These are phyloP conservation scores for Curvularia sp. DNA, from an alignment of 2,329 filamentous ascomycete genomes.

Conservation along the genomic window DNA sequence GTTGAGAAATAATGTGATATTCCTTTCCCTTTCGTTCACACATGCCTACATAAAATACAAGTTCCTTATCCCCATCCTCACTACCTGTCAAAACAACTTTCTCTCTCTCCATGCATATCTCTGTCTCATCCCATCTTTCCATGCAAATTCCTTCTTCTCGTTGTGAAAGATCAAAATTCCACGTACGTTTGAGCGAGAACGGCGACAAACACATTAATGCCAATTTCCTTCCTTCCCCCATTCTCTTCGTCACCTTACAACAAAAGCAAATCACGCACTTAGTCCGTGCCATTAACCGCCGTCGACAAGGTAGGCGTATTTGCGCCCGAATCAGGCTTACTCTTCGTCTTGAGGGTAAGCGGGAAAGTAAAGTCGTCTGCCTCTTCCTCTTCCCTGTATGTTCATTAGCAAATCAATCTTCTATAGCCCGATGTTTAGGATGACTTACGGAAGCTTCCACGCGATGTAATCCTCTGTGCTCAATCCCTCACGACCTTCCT, in stretches of 20 bases:
- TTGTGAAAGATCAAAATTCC: too few relatives aligned
- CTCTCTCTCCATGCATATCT: too few relatives aligned
- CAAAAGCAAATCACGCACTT: constrained; percentile 6
- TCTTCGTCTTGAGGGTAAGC: constrained; percentile 66
- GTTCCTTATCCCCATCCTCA: too few relatives aligned
- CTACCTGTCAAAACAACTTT: too few relatives aligned
- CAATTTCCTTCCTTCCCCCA: constrained; percentile 12
- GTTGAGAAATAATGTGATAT: too few relatives aligned
- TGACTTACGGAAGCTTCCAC: constrained; percentile 88
- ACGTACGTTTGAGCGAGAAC: too few relatives aligned
- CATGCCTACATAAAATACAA: too few relatives aligned
- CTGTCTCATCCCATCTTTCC: too few relatives aligned
- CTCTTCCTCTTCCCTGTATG: constrained; percentile 78
- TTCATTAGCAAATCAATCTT: constrained; percentile 36
- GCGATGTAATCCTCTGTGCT: constrained; percentile 97
- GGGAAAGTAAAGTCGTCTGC: constrained; percentile 78
- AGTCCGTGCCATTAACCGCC: constrained; percentile 41
- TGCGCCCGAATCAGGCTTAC: constrained; percentile 41
- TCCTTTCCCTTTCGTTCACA: too few relatives aligned
- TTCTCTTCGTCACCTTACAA: constrained; percentile 14
- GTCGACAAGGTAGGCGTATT: constrained; percentile 36
- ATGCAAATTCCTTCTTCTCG: too few relatives aligned
- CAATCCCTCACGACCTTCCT: constrained; percentile 90
- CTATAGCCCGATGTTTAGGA: too few relatives aligned
- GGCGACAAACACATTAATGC: constrained; percentile 17